A percentile compares a stretch with the other conserved stretches of the same genome.
phyloP scores from a whole-genome alignment of 257 asterid species.

The Orobanche coerulescens region DNA sequence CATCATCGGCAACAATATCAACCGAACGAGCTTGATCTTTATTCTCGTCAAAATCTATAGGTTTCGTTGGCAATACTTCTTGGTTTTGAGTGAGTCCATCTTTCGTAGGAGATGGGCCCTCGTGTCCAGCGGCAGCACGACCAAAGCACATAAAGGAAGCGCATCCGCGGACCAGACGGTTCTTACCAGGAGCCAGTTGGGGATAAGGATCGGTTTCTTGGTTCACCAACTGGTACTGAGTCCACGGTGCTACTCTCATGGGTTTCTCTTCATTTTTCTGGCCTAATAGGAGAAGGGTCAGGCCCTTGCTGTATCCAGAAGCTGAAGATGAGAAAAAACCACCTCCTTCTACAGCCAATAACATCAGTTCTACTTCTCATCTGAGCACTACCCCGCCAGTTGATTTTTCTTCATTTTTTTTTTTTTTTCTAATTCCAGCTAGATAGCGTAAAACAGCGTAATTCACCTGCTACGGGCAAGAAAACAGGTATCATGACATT shows the following conservation, averaged over 20 bases:
- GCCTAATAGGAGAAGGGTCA: slow-evolving; percentile 86
- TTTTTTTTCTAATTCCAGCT: too few relatives aligned
- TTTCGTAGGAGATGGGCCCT: slow-evolving; percentile 60
- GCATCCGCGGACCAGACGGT: slow-evolving; percentile 64
- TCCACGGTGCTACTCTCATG: slow-evolving; percentile 99
- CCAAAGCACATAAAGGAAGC: slow-evolving; percentile 85
- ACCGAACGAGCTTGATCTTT: slow-evolving; percentile 32
- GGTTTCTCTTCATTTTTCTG: slow-evolving; percentile 82
- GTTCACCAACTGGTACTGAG: slow-evolving; percentile 96
- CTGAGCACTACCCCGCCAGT: slow-evolving; percentile 43
- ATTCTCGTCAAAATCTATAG: slow-evolving; percentile 34
- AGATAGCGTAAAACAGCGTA: background rate
- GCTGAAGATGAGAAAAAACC: slow-evolving; percentile 98
- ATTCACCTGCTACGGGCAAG: slow-evolving; percentile 26
- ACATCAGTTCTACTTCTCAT: slow-evolving; percentile 91
- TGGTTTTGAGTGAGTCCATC: slow-evolving; percentile 61
- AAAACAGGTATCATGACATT: background rate
- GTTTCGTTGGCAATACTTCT: slow-evolving; percentile 38
- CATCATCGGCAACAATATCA: too few relatives aligned
- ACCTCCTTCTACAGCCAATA: slow-evolving; percentile 99
- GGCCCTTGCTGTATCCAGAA: slow-evolving; percentile 95
- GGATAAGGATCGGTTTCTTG: slow-evolving; percentile 69
- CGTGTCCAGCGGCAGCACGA: slow-evolving; percentile 61
- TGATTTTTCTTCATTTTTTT: slow-evolving; percentile 22
- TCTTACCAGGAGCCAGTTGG: slow-evolving; percentile 93